These are phyloP conservation scores for Acidiella bohemica DNA, from an alignment of 495 filamentous ascomycete species.

Conservation along the genomic window DNA sequence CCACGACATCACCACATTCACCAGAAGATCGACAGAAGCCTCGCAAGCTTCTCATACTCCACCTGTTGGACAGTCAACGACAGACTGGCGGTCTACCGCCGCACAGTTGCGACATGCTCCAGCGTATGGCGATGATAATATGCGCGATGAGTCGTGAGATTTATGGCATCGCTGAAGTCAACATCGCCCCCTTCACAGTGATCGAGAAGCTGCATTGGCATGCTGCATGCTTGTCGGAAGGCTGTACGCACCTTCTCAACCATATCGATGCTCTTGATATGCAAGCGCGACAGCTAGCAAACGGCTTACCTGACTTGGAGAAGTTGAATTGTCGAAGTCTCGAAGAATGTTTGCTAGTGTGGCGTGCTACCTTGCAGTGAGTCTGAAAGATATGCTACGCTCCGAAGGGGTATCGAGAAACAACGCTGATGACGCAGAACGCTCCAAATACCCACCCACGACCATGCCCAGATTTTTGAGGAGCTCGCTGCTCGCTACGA, in stretches of 20 bases:
- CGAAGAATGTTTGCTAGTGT: neutral
- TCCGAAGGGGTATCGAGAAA: neutral
- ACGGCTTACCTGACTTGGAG: conserved; percentile 1
- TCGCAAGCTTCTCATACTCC: conserved; percentile 5
- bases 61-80: conserved; percentile 5
- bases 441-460: conserved; percentile 11
- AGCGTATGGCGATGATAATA: conserved; percentile 12
- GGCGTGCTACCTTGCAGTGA: conserved; percentile 1
- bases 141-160: conserved; percentile 7
- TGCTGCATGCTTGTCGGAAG: conserved; percentile 4
- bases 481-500: conserved; percentile 4
- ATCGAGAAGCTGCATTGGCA: conserved; percentile 2
- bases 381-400: neutral
- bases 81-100: conserved; percentile 4
- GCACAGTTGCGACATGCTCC: conserved; percentile 3
- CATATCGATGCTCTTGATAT: neutral
- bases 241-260: conserved; percentile 4
- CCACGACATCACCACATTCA: no score
- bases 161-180: neutral
- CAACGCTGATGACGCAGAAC: conserved; percentile 1
- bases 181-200: neutral
- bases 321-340: neutral
- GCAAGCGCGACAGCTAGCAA: neutral
- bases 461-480: conserved; percentile 7
- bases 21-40: no score